These are phyloP conservation scores for Hypoxylon sp. DNA, from an alignment of 2,329 filamentous ascomycete species.

Conservation along the genomic window DNA sequence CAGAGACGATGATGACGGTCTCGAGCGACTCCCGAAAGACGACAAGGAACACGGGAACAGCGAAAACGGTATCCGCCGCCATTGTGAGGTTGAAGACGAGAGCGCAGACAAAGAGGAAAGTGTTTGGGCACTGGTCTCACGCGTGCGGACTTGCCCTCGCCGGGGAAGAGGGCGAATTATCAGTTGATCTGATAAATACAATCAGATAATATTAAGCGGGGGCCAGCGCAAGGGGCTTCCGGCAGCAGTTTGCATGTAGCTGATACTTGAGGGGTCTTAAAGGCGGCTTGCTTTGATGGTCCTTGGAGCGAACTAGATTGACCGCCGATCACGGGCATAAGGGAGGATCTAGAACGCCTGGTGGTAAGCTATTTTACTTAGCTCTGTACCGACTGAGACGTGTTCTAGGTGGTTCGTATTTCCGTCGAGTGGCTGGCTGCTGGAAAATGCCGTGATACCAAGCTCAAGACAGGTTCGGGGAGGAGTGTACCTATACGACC, in stretches of 20 bases:
- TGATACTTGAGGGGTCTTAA: constrained; percentile 2
- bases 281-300: constrained; percentile 5
- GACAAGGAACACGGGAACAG: constrained; percentile 76
- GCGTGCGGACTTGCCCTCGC: not conserved
- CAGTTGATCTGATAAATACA: constrained; percentile 37
- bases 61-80: constrained; percentile 41
- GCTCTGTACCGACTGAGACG: constrained; percentile 15
- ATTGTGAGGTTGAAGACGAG: constrained; percentile 28
- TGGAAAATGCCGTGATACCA: constrained; percentile 1
- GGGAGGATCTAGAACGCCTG: constrained; percentile 9
- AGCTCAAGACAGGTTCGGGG: not conserved
- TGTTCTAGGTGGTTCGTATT: constrained; percentile 1
- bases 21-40: constrained; percentile 87
- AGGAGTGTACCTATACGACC: not conserved
- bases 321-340: constrained; percentile 26
- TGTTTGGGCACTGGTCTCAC: not conserved
- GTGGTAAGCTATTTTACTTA: constrained; percentile 14
- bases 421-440: constrained; percentile 12
- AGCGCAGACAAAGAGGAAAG: not conserved
- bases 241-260: constrained; percentile 13
- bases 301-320: not conserved
- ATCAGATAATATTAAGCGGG: constrained; percentile 33
- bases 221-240: constrained; percentile 1
- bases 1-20: constrained; percentile 83
- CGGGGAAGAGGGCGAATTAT: constrained; percentile 28